Base-by-base conservation (phyloP, 2,329 filamentous ascomycete species). In the Paecilomyces niveus region DNA sequence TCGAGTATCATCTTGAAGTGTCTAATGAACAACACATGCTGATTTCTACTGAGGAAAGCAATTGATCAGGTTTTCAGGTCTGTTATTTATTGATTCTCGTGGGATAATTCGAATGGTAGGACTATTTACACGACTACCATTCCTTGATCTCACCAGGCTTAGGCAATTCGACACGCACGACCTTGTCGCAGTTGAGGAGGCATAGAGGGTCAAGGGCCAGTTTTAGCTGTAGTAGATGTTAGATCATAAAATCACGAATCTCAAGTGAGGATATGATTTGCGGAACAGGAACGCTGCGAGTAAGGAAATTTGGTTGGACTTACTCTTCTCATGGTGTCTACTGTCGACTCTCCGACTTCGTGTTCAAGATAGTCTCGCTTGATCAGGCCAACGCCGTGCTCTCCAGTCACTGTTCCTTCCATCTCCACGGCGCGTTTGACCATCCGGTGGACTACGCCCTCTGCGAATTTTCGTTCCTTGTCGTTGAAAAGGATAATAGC, bases 351-450 rank as follows among this genome's bases (percentile, higher is more conserved):
- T 0, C 85, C 85, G 55, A 89, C 68, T 68, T 89, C 86, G 68
- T 88, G 83, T 53, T 78, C 73, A 21, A 85, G 71, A 67, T 85
- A 85, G 65, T 88, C 87, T 59, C 87, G 80, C 72, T 89, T 89
- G 35, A 88, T 84, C 8, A 89, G 76, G 1, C 87, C 87, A 54
- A 89, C 85, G 21, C 86, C 87, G 69, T 89, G 87, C 68, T 89
- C 87, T 24, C 87, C 87, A 9, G 87, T 89, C 1, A 88, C 86
- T 0, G 87, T 90, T 26, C 87, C 87, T 65, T 89, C 87, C 78
- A 88, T 81, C 67, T 86, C 84, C 29, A 90, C 80, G 2, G 87
- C 87, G 50, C 84, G 80, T 67, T 86, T 83, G 61, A 89, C 85
- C 87, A 89, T 89, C 51, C 81, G 77, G 64, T 89, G 83, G 11